These are phyloP conservation scores for Dichotomopilus funicola DNA, from an alignment of 2,329 filamentous ascomycete species.

Conservation along the genomic window DNA sequence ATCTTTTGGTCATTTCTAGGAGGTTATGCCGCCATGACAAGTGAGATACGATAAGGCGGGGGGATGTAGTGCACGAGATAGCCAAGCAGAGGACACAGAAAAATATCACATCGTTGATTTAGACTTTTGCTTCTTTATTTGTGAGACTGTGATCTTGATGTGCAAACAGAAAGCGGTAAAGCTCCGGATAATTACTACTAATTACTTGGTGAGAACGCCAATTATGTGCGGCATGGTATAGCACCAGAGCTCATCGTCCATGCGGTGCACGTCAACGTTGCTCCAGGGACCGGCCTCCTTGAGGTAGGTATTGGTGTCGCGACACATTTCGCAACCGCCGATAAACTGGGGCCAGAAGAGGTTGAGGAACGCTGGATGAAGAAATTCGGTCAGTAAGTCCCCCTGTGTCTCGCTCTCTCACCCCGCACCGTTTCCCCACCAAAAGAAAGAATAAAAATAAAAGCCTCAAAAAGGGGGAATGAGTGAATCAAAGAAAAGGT, in stretches of 20 bases:
- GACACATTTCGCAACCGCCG: constrained; percentile 46
- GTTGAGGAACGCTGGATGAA: constrained; percentile 39
- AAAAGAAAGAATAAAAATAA: not conserved
- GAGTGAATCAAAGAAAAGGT: not conserved
- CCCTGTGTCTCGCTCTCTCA: not conserved
- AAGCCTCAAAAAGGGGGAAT: not conserved
- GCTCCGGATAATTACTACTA: not conserved
- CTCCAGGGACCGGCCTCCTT: constrained; percentile 45
- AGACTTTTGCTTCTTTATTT: not conserved
- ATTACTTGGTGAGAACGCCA: constrained; percentile 47
- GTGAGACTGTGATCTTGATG: not conserved
- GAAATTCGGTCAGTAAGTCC: not conserved
- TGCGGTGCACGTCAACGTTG: constrained; percentile 41
- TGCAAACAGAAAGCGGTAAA: not conserved
- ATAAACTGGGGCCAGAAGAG: constrained; percentile 46
- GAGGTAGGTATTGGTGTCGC: constrained; percentile 42
- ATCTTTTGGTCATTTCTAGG: constrained; percentile 9
- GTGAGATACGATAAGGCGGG: not conserved
- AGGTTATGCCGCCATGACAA: not conserved
- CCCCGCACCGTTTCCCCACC: not conserved
- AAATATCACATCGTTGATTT: not conserved
- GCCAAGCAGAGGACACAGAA: not conserved
- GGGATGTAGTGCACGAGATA: not conserved
- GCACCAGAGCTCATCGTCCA: constrained; percentile 37
- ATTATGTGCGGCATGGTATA: constrained; percentile 42